phyloP scores from a whole-genome alignment of 2,329 filamentous ascomycete genomes.

The Purpureocillium lavendulum region DNA sequence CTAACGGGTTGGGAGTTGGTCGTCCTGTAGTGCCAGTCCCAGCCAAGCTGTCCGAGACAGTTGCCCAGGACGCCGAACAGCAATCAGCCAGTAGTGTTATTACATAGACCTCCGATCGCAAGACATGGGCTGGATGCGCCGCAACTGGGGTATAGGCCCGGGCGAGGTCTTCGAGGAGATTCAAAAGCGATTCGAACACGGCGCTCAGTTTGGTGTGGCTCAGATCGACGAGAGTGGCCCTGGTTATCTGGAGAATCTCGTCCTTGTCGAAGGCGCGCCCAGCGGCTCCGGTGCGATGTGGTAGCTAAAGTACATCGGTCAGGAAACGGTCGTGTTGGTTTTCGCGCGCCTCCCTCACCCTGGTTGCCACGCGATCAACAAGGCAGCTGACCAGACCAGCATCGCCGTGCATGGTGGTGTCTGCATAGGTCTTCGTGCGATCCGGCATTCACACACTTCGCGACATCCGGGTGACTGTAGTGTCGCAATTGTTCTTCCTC shows the following conservation, averaged over 20 bases:
- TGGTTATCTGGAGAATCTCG: slow-evolving; percentile 52
- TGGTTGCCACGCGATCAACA: slow-evolving; percentile 53
- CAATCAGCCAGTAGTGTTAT: slow-evolving; percentile 56
- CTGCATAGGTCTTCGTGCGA: neutral
- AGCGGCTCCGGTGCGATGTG: slow-evolving; percentile 7
- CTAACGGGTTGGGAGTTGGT: slow-evolving; percentile 35
- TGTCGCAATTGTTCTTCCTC: too few relatives aligned
- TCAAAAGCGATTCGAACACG: slow-evolving; percentile 49
- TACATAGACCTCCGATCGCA: slow-evolving; percentile 58
- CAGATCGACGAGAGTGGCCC: slow-evolving; percentile 52
- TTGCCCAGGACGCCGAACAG: slow-evolving; percentile 52
- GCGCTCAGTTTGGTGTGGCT: slow-evolving; percentile 43
- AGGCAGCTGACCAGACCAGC: slow-evolving; percentile 52
- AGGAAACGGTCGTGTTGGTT: neutral
- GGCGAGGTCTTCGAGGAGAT: slow-evolving; percentile 49
- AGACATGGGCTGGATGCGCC: slow-evolving; percentile 48
- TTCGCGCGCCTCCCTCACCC: slow-evolving; percentile 33
- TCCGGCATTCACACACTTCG: too few relatives aligned
- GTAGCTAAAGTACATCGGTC: slow-evolving; percentile 6
- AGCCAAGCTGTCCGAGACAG: slow-evolving; percentile 21
- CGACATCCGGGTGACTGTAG: too few relatives aligned
- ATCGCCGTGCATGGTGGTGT: slow-evolving; percentile 44
- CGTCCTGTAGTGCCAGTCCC: slow-evolving; percentile 9
- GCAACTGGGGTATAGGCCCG: slow-evolving; percentile 43
- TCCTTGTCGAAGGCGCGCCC: slow-evolving; percentile 33